Base-by-base conservation (phyloP, 805 yeast genomes). In the Wickerhamiella shivajii region DNA sequence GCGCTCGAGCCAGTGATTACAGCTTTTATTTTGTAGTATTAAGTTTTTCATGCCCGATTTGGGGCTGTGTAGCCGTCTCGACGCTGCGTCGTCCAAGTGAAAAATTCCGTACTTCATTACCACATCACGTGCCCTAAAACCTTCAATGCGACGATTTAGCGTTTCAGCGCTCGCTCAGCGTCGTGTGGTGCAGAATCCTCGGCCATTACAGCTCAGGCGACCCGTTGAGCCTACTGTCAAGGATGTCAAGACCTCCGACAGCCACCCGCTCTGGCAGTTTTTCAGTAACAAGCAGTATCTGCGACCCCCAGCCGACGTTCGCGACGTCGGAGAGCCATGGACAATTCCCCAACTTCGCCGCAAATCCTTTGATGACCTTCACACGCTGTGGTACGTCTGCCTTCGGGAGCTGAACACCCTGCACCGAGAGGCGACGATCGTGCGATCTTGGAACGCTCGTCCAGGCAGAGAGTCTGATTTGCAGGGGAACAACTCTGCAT, bases 201-300 rank as follows among this genome's bases (percentile, higher is more conserved):
- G 74, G 44, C 57, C 67, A 27, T 56, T 77, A 40, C 59, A 63
- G 42, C 65, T 85, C 43, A 69, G 87, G 36, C 68, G 77, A 9
- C 97, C 97, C 11, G 77, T 90, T 44, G 68, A 80, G 10, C 97
- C 98, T 11, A 69, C 90, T 2, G 74, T 69, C 34, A 63, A 66
- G 42, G 80, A 80, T 54, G 64, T 85, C 35, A 65, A 65, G 39
- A 78, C 79, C 21, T 67, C 72, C 10, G 87, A 77, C 4, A 78
- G 77, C 52, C 98, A 90, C 57, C 98, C 97, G 19, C 64, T 90
- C 42, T 90, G 95, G 94, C 85, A 79, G 47, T 90, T 90, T 53
- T 90, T 87, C 60, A 53, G 61, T 31, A 67, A 78, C 24, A 64
- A 73, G 37, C 63, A 66, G 46, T 71, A 74, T 39, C 57, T 78